Percentiles rank a stretch among this genome's conserved stretches.
Evolutionary conservation across 306 rosid genomes (phyloP).

Genomic region (Vigna angularis): DNA sequence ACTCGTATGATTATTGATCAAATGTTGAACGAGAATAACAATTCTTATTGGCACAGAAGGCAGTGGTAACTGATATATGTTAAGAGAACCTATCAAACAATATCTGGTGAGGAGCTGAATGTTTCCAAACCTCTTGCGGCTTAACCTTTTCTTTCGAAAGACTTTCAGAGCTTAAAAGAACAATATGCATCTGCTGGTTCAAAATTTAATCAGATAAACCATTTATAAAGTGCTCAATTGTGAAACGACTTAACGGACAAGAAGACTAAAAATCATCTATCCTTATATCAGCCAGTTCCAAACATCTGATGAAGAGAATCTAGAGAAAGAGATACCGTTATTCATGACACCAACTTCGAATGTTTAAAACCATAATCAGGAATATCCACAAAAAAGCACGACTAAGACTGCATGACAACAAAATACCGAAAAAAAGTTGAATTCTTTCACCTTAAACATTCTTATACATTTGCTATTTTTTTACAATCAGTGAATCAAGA

Average conservation of each 20-base stretch:
- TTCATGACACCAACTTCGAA: not conserved
- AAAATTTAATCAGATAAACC: not conserved
- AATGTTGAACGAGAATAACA: not conserved
- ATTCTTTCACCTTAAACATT: conserved; percentile 19
- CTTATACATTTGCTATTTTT: conserved; percentile 11
- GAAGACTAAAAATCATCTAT: not conserved
- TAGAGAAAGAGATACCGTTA: not conserved
- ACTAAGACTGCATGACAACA: not conserved
- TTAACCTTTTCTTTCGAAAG: not conserved
- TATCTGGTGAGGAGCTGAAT: not conserved
- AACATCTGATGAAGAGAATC: not conserved
- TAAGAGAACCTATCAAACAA: not conserved
- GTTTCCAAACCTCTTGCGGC: not conserved
- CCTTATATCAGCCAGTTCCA: conserved; percentile 3
- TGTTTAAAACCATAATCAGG: not conserved
- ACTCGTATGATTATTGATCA: not conserved
- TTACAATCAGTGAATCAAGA: conserved; percentile 26
- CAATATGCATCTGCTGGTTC: not conserved
- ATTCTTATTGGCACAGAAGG: not conserved
- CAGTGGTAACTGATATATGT: not conserved
- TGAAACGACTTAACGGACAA: not conserved
- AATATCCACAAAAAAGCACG: not conserved
- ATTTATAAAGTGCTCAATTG: not conserved
- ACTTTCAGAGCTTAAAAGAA: not conserved
- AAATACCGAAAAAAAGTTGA: not conserved